Percentiles rank a stretch among this genome's conserved stretches.
phyloP scores from a whole-genome alignment of 768 basidiomycete species.

The Trametes cinnabarina region DNA sequence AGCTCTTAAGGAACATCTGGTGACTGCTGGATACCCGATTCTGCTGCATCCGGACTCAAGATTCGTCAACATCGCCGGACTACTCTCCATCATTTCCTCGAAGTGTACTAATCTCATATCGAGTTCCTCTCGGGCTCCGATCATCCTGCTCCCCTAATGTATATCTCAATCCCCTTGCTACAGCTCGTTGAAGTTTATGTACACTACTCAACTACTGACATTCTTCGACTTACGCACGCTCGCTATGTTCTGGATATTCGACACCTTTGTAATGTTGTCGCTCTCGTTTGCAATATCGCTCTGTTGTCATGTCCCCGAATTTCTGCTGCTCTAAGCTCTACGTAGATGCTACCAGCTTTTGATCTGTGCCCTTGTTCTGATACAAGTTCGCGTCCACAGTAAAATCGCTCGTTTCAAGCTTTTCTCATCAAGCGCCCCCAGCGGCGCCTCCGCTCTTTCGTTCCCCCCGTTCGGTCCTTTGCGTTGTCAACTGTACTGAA shows the following conservation, averaged over 20 bases:
- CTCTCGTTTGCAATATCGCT: neutral
- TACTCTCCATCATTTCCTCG: neutral
- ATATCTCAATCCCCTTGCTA: neutral
- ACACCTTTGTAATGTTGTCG: neutral
- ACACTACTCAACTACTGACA: neutral
- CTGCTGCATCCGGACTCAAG: neutral
- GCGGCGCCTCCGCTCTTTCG: neutral
- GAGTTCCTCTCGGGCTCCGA: neutral
- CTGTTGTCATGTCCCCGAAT: constrained; percentile 10
- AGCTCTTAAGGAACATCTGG: neutral
- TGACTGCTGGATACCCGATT: neutral
- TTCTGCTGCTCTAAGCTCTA: neutral
- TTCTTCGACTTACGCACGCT: neutral
- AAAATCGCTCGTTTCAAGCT: no score
- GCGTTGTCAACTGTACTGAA: neutral
- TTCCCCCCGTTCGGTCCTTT: neutral
- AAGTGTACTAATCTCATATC: constrained; percentile 3
- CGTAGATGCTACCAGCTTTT: constrained; percentile 1
- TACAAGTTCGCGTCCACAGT: no score
- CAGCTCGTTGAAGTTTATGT: neutral
- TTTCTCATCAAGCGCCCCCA: neutral
- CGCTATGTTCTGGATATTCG: neutral
- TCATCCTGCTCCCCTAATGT: neutral
- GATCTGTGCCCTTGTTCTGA: neutral
- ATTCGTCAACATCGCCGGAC: neutral